A percentile compares a stretch with the other conserved stretches of the same genome.
These are phyloP conservation scores for Drechslera avenae DNA, from an alignment of 2,329 filamentous ascomycete species.

Conservation along the genomic window DNA sequence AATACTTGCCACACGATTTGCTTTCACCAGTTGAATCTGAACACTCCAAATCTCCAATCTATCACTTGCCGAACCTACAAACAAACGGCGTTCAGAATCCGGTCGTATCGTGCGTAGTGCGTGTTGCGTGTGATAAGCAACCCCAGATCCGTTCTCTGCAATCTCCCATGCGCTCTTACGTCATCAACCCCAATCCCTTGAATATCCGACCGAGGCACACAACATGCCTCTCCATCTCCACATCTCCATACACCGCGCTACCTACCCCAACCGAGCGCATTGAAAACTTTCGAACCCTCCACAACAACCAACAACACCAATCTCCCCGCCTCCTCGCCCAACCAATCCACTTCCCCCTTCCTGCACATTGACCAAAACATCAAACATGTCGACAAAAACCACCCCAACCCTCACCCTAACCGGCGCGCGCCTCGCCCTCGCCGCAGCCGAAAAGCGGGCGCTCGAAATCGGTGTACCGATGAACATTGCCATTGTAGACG, in stretches of 20 bases:
- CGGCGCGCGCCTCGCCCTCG: constrained; percentile 44
- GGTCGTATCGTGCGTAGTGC: too few relatives aligned
- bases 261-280: not conserved
- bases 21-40: too few relatives aligned
- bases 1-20: too few relatives aligned
- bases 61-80: too few relatives aligned
- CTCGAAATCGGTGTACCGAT: constrained; percentile 48
- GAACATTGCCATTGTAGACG: constrained; percentile 59
- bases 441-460: constrained; percentile 45
- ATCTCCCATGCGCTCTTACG: not conserved
- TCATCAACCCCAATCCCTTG: not conserved
- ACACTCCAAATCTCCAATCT: too few relatives aligned
- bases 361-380: not conserved
- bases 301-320: too few relatives aligned
- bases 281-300: too few relatives aligned
- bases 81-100: too few relatives aligned
- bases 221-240: not conserved
- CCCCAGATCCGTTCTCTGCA: too few relatives aligned
- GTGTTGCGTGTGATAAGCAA: too few relatives aligned
- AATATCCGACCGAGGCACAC: not conserved
- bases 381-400: constrained; percentile 41
- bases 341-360: not conserved
- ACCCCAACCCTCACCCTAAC: constrained; percentile 42
- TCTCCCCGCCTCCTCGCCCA: too few relatives aligned
- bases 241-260: too few relatives aligned